These are phyloP conservation scores for Rhodotorula glutinis DNA, from an alignment of 1,284 basidiomycete species.

Conservation along the genomic window DNA sequence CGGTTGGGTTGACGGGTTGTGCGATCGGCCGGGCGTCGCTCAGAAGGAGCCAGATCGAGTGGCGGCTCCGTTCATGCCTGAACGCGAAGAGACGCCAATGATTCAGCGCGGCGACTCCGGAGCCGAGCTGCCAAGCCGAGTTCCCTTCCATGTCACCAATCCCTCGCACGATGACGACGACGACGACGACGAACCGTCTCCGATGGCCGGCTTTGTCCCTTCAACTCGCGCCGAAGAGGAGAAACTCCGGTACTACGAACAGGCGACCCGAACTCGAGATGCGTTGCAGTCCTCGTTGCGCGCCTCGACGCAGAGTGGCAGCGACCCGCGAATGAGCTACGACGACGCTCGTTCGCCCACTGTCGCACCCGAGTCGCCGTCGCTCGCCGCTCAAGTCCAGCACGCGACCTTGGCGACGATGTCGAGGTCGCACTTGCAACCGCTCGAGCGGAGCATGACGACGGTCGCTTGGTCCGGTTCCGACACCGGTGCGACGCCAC, in stretches of 20 bases:
- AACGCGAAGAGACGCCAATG: no score
- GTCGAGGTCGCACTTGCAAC: background rate
- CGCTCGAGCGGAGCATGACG: slow-evolving; percentile 17
- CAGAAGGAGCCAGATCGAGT: no score
- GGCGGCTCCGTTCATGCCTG: no score
- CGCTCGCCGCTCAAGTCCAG: background rate
- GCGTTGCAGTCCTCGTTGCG: slow-evolving; percentile 8
- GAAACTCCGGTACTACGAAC: slow-evolving; percentile 18
- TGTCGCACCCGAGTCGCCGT: background rate
- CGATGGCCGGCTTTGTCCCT: background rate
- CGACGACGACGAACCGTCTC: no score
- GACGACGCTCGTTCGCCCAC: background rate
- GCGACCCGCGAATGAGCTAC: background rate
- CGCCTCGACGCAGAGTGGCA: background rate
- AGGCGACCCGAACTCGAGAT: slow-evolving; percentile 18
- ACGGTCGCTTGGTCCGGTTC: slow-evolving; percentile 20
- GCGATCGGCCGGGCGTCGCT: slow-evolving; percentile 13
- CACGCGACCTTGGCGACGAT: background rate
- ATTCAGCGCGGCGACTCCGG: no score
- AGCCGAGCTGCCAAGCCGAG: background rate
- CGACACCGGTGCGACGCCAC: background rate
- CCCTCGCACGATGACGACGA: background rate
- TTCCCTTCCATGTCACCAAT: slow-evolving; percentile 16
- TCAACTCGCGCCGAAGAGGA: slow-evolving; percentile 18
- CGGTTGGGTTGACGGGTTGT: slow-evolving; percentile 29